Evolutionary conservation across 179 eudicot genomes (phyloP).

Genomic region (Silene noctiflora): DNA sequence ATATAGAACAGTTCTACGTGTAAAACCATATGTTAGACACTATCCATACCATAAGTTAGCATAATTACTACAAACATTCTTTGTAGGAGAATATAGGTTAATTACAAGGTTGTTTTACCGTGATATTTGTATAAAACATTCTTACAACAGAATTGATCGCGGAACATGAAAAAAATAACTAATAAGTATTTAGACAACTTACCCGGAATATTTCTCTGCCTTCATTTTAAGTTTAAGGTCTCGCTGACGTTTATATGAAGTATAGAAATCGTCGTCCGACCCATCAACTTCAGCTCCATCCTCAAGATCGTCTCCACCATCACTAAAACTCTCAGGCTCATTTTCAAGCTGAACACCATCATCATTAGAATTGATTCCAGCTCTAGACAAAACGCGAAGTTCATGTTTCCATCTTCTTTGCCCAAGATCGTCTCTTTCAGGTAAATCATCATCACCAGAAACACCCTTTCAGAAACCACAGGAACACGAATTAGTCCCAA

Average conservation of each 20-base stretch:
- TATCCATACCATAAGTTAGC: neutral
- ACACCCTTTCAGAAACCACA: slow-evolving; percentile 38
- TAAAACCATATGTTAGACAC: neutral
- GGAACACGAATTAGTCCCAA: neutral
- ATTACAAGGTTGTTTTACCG: neutral
- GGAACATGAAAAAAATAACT: neutral
- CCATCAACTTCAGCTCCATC: slow-evolving; percentile 37
- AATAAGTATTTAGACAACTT: neutral
- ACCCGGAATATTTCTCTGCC: slow-evolving; percentile 63
- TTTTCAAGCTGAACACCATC: slow-evolving; percentile 33
- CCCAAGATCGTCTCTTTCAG: slow-evolving; percentile 86
- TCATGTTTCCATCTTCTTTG: slow-evolving; percentile 92
- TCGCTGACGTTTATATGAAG: slow-evolving; percentile 45
- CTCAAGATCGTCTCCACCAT: slow-evolving; percentile 32
- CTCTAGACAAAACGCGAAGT: slow-evolving; percentile 68
- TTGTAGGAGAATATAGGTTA: neutral
- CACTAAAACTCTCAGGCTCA: slow-evolving; percentile 31
- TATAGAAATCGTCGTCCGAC: slow-evolving; percentile 56
- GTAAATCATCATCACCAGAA: slow-evolving; percentile 96
- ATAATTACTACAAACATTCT: neutral
- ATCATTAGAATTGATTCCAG: slow-evolving; percentile 53
- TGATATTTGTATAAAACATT: neutral
- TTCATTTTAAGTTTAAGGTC: slow-evolving; percentile 62
- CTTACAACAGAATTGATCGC: neutral
- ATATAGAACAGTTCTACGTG: neutral